Evolutionary conservation across 495 filamentous ascomycete genomes (phyloP).

Genomic region (Aspergillus carlsbadensis): DNA sequence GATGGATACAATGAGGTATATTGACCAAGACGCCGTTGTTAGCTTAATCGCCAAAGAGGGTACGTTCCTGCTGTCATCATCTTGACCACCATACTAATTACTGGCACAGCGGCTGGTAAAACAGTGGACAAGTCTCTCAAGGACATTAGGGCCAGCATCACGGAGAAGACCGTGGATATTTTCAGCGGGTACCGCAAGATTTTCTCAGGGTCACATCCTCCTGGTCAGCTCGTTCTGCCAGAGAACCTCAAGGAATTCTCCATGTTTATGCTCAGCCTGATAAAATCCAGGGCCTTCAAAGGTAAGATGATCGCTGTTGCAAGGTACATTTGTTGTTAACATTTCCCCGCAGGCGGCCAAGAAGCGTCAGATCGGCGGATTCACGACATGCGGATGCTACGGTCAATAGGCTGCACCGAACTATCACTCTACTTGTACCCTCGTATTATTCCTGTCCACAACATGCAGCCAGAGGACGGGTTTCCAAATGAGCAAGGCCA

Average conservation of each 20-base stretch:
- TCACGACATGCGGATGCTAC: slow-evolving; percentile 87
- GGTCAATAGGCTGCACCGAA: slow-evolving; percentile 80
- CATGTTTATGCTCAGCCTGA: slow-evolving; percentile 92
- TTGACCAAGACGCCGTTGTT: slow-evolving; percentile 93
- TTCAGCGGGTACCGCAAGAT: slow-evolving; percentile 92
- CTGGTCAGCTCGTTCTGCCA: slow-evolving; percentile 90
- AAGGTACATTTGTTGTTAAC: not conserved
- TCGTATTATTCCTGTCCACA: slow-evolving; percentile 88
- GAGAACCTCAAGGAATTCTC: slow-evolving; percentile 95
- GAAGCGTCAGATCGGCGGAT: slow-evolving; percentile 91
- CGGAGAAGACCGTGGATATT: slow-evolving; percentile 93
- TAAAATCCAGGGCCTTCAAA: slow-evolving; percentile 94
- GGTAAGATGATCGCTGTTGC: slow-evolving; percentile 35
- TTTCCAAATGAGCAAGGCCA: slow-evolving; percentile 89
- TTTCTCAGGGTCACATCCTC: slow-evolving; percentile 79
- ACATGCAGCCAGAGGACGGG: slow-evolving; percentile 70
- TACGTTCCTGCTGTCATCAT: slow-evolving; percentile 24
- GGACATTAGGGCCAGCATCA: slow-evolving; percentile 78
- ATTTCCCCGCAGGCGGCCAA: slow-evolving; percentile 54
- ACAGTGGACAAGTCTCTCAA: slow-evolving; percentile 79
- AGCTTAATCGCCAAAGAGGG: slow-evolving; percentile 86
- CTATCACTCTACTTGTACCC: slow-evolving; percentile 94
- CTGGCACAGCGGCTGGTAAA: slow-evolving; percentile 64
- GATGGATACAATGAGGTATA: slow-evolving; percentile 80
- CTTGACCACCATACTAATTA: not conserved